These are phyloP conservation scores for Pelargonium australe DNA, from an alignment of 441 rosid species.

Conservation along the genomic window DNA sequence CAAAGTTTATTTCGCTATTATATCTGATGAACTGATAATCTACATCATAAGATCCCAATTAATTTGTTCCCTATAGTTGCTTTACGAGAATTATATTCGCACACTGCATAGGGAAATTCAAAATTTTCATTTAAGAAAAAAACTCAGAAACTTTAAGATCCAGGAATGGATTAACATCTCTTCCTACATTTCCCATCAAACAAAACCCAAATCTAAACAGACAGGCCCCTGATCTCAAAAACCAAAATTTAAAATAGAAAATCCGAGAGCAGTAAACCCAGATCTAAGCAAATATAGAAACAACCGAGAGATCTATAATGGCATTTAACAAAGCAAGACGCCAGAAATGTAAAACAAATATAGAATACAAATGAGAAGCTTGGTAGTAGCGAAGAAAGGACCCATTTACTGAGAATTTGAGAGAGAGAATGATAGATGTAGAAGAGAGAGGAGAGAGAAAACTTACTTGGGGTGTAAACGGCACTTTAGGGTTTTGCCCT, in stretches of 20 bases:
- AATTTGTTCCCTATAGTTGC: background rate
- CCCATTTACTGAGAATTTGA: background rate
- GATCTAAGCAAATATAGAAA: background rate
- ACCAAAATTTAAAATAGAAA: too few relatives aligned
- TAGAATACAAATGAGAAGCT: background rate
- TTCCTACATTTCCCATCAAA: background rate
- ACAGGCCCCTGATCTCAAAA: background rate
- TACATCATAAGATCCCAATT: background rate
- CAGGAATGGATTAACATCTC: background rate
- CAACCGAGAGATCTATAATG: background rate
- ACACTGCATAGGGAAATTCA: background rate
- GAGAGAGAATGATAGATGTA: background rate
- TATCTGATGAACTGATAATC: background rate
- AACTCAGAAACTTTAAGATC: background rate
- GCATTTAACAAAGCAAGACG: background rate
- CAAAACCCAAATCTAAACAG: background rate
- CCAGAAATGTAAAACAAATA: background rate
- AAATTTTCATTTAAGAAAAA: background rate
- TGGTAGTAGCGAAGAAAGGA: background rate
- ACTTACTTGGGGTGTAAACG: conserved; percentile 8
- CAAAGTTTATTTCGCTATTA: too few relatives aligned
- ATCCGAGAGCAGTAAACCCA: background rate
- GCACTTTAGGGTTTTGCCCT: conserved; percentile 6
- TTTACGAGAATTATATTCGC: background rate
- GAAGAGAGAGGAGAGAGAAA: conserved; percentile 1